Evolutionary conservation across 2,329 filamentous ascomycete genomes (phyloP).

Genomic region (Pyricularia grisea): DNA sequence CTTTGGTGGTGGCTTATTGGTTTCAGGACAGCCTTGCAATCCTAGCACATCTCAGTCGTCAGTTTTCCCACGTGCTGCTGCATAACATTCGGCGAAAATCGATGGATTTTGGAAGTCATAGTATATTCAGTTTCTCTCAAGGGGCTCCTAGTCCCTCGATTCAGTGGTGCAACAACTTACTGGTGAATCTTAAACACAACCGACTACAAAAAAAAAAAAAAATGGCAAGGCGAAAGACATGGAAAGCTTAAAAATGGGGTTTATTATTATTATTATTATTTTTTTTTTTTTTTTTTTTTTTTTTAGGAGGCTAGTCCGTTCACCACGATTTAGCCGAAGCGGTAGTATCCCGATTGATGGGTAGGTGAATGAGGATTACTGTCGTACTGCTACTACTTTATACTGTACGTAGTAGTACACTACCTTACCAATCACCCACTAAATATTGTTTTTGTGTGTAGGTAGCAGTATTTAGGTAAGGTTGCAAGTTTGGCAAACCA

Average conservation of each 20-base stretch:
- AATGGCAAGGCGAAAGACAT: neutral
- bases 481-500: neutral
- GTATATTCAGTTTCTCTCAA: neutral
- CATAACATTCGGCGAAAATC: too few relatives aligned
- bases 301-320: too few relatives aligned
- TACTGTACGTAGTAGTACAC: too few relatives aligned
- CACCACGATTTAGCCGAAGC: too few relatives aligned
- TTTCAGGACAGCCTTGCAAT: neutral
- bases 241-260: neutral
- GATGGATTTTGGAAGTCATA: neutral
- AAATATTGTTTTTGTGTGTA: too few relatives aligned
- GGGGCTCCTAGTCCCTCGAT: neutral
- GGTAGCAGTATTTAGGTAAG: neutral
- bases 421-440: too few relatives aligned
- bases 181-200: neutral
- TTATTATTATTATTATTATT: too few relatives aligned
- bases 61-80: neutral
- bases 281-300: too few relatives aligned
- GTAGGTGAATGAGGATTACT: too few relatives aligned
- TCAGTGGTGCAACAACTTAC: neutral
- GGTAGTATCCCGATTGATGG: too few relatives aligned
- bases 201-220: neutral
- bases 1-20: neutral
- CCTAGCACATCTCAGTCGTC: neutral
- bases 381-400: too few relatives aligned